A percentile compares a stretch with the other conserved stretches of the same genome.
Conservation (phyloP, 495 filamentous ascomycete species). For the Trichoderma erinaceum region DNA sequence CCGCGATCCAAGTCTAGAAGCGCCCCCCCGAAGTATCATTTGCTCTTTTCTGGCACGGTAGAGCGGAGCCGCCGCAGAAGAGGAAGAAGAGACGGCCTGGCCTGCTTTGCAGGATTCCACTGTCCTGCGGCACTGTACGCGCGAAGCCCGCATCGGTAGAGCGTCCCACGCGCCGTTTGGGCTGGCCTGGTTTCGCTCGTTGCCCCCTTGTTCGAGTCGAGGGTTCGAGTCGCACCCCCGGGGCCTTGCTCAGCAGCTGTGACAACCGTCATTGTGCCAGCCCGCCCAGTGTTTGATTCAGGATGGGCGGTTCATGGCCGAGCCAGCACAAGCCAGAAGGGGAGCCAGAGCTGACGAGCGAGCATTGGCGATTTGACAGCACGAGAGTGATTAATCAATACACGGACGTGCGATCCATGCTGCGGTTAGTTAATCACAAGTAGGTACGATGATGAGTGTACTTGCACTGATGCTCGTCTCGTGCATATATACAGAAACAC, state of each 20-base stretch:
- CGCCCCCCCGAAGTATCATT: background rate
- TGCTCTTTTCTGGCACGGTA: background rate
- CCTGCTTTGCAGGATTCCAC: background rate
- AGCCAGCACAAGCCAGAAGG: background rate
- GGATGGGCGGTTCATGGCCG: background rate
- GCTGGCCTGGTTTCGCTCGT: background rate
- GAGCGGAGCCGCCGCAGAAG: slow-evolving; percentile 1
- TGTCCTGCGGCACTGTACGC: background rate
- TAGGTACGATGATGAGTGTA: too few relatives aligned
- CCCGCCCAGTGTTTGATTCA: slow-evolving; percentile 12
- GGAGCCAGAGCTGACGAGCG: background rate
- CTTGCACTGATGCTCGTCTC: too few relatives aligned
- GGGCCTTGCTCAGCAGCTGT: background rate
- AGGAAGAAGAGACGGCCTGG: background rate
- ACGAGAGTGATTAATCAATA: too few relatives aligned
- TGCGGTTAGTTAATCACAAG: too few relatives aligned
- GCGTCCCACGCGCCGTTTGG: slow-evolving; percentile 1
- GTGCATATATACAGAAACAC: slow-evolving; percentile 2
- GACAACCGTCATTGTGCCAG: slow-evolving; percentile 7
- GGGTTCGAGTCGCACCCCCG: slow-evolving; percentile 6
- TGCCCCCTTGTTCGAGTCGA: slow-evolving; percentile 1
- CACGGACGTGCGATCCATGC: too few relatives aligned
- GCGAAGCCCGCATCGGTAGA: background rate
- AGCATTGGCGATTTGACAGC: background rate
- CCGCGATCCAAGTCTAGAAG: background rate